Evolutionary conservation across 306 rosid genomes (phyloP), one percentile per base, ranked within the genome.

Genomic region (Sesbania bispinosa): DNA sequence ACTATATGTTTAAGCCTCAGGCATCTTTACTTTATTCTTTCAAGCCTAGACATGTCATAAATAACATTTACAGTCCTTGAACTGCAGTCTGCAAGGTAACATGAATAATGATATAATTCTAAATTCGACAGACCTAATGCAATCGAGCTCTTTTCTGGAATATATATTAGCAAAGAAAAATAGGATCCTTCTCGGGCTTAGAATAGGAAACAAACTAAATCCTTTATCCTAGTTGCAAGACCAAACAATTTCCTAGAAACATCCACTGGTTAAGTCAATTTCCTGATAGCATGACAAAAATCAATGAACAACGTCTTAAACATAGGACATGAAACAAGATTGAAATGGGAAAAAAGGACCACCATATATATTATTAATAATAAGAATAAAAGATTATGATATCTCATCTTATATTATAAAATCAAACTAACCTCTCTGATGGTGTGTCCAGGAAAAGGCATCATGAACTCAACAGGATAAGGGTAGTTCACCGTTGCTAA

Each of bases 401-500:
- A n/a, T n/a, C 55, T 6, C 8, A 27, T 55, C 9, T 42, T 43
- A 13, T 11, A 20, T 23, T 19, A 63, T 4, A 10, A 76, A 18
- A 71, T 52, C 61, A 63, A 66, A 77, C 85, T 62, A 62, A 88
- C 96, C 92, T 89, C 90, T 77, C 61, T 77, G 47, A 89, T 83
- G 16, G 96, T 90, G 71, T 81, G 62, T 73, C 77, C 90, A 11
- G 96, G 96, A 85, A 89, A 81, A 69, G 90, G 85, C 96, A 72
- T 87, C 71, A 89, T 1, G 75, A 87, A 89, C 0, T 79, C 75
- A 9, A 92, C 54, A 58, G 87, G 76, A 73, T 82, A 89, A 27
- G 96, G 96, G 67, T 87, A 89, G 82, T 89, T 73, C 62, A 81
- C 89, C 96, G 87, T 89, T 30, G 88, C 96, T 77, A 89, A 78